phyloP scores from a whole-genome alignment of 2,329 filamentous ascomycete species.

The Periconia digitata region DNA sequence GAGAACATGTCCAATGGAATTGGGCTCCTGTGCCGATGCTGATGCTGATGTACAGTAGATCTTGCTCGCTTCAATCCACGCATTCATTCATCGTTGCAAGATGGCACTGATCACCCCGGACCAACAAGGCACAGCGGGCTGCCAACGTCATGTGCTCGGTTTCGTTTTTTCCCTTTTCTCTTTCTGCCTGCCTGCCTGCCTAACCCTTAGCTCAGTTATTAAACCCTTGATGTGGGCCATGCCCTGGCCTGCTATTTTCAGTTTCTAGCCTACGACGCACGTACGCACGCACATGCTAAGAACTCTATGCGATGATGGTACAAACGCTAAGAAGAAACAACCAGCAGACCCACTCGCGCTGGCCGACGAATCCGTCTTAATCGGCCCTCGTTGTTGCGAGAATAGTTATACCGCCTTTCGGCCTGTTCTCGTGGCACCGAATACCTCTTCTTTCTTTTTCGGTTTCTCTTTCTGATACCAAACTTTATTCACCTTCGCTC shows the following conservation, averaged over 20 bases:
- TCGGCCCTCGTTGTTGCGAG: constrained; percentile 12
- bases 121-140: too few relatives aligned
- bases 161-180: constrained; percentile 1
- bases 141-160: constrained; percentile 40
- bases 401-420: too few relatives aligned
- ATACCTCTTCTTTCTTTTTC: constrained; percentile 4
- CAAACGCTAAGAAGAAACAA: constrained; percentile 10
- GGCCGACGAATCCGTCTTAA: constrained; percentile 27
- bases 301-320: background rate
- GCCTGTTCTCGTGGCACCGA: too few relatives aligned
- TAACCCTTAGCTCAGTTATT: too few relatives aligned
- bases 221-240: too few relatives aligned
- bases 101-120: too few relatives aligned
- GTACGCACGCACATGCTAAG: background rate
- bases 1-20: constrained; percentile 15
- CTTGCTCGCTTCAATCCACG: constrained; percentile 27
- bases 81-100: too few relatives aligned
- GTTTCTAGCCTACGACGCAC: constrained; percentile 14
- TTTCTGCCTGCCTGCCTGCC: constrained; percentile 9
- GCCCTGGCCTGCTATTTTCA: constrained; percentile 27
- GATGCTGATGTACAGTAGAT: constrained; percentile 12
- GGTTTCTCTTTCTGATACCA: constrained; percentile 7
- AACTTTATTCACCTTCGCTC: constrained; percentile 11
- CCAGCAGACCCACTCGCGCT: constrained; percentile 30
- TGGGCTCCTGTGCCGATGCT: constrained; percentile 22